Evolutionary conservation across 176 grass and related monocot species (phyloP).

Genomic region (Phoenix dactylifera): DNA sequence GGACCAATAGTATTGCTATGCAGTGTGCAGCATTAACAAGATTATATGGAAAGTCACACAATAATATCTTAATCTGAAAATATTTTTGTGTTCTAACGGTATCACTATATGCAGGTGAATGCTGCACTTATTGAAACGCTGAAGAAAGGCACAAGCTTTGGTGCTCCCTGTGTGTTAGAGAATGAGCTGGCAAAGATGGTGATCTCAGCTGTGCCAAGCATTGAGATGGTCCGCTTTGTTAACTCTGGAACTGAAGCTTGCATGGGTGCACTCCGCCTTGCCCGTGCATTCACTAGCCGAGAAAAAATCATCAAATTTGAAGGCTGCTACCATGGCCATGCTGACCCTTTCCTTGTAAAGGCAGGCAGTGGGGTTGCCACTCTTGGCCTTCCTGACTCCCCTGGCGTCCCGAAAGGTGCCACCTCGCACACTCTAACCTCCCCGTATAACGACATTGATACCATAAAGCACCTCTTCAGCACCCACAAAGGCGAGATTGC

Average conservation of each 20-base stretch:
- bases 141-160: constrained; percentile 99
- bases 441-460: constrained; percentile 72
- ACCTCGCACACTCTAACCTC: constrained; percentile 67
- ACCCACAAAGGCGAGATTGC: constrained; percentile 79
- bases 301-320: constrained; percentile 95
- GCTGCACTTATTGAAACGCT: constrained; percentile 80
- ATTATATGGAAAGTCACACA: neutral
- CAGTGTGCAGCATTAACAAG: no score
- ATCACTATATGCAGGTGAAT: constrained; percentile 45
- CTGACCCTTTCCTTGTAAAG: constrained; percentile 91
- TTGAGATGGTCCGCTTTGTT: constrained; percentile 98
- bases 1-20: no score
- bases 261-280: constrained; percentile 96
- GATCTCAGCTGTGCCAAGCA: constrained; percentile 79
- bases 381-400: constrained; percentile 91
- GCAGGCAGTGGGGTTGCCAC: constrained; percentile 98
- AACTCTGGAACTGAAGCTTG: constrained; percentile 98
- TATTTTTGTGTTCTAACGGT: neutral
- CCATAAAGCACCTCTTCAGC: constrained; percentile 62
- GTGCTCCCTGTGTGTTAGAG: constrained; percentile 79
- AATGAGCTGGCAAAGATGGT: constrained; percentile 93
- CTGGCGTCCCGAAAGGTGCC: constrained; percentile 80
- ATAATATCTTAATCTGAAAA: neutral
- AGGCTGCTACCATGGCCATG: constrained; percentile 97
- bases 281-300: constrained; percentile 78